Evolutionary conservation across 352 stramenopile genomes (phyloP), one percentile per base, ranked within the genome.

Genomic region (Phytopythium boreale): DNA sequence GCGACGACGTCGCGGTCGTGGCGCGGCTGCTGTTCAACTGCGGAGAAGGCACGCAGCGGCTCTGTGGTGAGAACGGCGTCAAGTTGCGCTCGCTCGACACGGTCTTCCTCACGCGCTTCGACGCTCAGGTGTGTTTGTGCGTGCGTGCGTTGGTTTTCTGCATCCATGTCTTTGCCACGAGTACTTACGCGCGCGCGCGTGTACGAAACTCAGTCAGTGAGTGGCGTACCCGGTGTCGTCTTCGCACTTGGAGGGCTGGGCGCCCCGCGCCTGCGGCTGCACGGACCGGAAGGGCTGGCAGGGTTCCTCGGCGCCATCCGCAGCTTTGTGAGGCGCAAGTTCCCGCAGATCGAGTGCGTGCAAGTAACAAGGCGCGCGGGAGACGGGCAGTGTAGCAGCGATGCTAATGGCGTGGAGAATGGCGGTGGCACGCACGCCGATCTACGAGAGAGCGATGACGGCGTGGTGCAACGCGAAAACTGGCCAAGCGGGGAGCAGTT

Each of bases 11-110:
- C 34, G 85, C 72, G 52, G 66, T 89, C 63, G 64, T 90, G 20
- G 75, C 84, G 66, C 71, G 77, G 26, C 89, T 90, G 34, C 52
- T 92, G 14, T 90, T 92, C 66, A 90, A 92, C 59, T 92, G 80
- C 56, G 81, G 81, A 44, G 81, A 90, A 67, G 79, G 81, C 24
- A 89, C 81, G 7, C 80, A 90, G 50, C 77, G 81, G 4, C 72
- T 92, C 10, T 87, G 79, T 20, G 79, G 80, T 31, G 83, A 92
- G 61, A 89, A 88, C 64, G 72, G 80, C 19, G 76, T 90, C 52
- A 92, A 89, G 64, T 72, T 92, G 44, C 82, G 72, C 57, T 87
- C 80, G 10, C 70, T 92, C 24, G 80, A 88, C 56, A 69, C 80
- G 43, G 76, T 90, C 53, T 92, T 86, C 61, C 76, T 89, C 63